Base-by-base conservation (phyloP, 805 yeast genomes). In the Wickerhamomyces queroliae region DNA sequence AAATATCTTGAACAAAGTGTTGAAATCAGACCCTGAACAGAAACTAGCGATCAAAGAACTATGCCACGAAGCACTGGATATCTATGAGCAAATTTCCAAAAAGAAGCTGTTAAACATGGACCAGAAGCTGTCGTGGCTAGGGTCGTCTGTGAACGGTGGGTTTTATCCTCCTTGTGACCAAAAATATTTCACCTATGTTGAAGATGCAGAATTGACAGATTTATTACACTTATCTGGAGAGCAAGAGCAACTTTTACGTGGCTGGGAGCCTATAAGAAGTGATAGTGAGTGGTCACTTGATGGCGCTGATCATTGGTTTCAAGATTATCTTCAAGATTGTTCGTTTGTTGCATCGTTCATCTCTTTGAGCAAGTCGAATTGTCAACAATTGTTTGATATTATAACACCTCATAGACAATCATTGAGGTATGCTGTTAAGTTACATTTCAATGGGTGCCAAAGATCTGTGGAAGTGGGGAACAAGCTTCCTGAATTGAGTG, bases 341-440 rank as follows among this genome's bases (percentile, higher is more conserved):
- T 84, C 95, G 0, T 76, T 86, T 53, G 85, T 86, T 3, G 78
- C 89, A 2, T 67, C 90, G 0, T 51, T 85, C 13, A 61, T 83
- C 13, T 74, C 86, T 1, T 59, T 80, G 1, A 53, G 65, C 0
- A 56, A 59, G 16, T 52, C 52, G 18, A 46, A 50, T 26, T 30
- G 42, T 9, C 13, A 35, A 1, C 3, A 25, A 4, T 21, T 52
- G 7, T 29, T 45, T 3, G 10, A 32, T 4, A 31, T 29, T 12
- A 38, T 55, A 3, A 15, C 36, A 5, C 57, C 56, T 9, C 50
- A 49, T 23, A 2, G n/a, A n/a, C 41, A 55, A 7, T 19, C 44
- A 15, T 56, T 55, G n/a, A 54, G 56, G 27, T 74, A 63, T 51
- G 61, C 58, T 1, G 69, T 78, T 2, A 52, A 50, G 9, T 54